phyloP scores from a whole-genome alignment of 306 rosid genomes.

The Malus asiatica region DNA sequence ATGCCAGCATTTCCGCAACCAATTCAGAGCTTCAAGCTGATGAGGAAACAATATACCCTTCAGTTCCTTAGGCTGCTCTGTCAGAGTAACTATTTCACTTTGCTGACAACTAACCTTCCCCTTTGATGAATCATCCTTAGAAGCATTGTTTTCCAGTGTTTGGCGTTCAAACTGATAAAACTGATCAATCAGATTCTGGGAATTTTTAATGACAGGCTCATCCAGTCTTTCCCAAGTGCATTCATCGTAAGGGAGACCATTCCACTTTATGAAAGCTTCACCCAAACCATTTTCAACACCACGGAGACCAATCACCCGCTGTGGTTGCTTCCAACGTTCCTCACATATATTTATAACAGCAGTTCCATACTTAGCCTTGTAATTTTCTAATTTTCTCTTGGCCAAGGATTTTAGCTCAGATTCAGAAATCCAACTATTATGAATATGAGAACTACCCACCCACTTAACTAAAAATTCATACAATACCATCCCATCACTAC shows the following conservation, averaged over 20 bases:
- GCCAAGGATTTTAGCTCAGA: conserved; percentile 84
- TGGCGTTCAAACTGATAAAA: conserved; percentile 59
- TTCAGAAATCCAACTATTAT: conserved; percentile 90
- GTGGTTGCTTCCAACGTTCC: conserved; percentile 91
- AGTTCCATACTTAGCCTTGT: conserved; percentile 90
- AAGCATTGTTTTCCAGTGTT: conserved; percentile 60
- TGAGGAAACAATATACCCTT: conserved; percentile 95
- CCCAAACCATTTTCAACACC: conserved; percentile 41
- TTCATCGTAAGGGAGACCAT: conserved; percentile 82
- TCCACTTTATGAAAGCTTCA: conserved; percentile 89
- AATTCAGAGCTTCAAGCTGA: conserved; percentile 98
- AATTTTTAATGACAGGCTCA: conserved; percentile 59
- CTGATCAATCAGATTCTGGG: conserved; percentile 47
- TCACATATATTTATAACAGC: conserved; percentile 76
- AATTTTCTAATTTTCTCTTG: conserved; percentile 95
- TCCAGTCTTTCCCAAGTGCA: conserved; percentile 98
- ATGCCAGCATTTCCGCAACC: conserved; percentile 97
- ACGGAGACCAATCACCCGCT: conserved; percentile 77
- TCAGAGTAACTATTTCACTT: conserved; percentile 60
- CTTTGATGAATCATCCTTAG: conserved; percentile 39
- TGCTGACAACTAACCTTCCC: conserved; percentile 42
- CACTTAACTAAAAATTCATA: conserved; percentile 86
- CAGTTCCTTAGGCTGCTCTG: conserved; percentile 88
- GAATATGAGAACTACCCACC: conserved; percentile 93
- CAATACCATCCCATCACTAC: conserved; percentile 33